phyloP scores from a whole-genome alignment of 495 filamentous ascomycete genomes.

The Xylaria palmicola region DNA sequence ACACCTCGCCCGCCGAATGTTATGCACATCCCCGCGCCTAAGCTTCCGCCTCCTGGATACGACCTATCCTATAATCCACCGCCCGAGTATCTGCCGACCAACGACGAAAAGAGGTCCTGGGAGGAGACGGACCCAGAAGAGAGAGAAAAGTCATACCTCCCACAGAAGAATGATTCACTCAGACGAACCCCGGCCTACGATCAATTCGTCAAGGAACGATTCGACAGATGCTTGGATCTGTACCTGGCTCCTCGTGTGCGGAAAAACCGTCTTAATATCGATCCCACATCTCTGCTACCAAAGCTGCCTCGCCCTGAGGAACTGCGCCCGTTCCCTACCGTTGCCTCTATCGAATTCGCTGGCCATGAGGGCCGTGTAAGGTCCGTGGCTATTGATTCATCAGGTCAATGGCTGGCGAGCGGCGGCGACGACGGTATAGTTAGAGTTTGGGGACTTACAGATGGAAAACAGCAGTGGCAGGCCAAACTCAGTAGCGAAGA shows the following conservation, averaged over 20 bases:
- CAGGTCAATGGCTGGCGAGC: slow-evolving; percentile 76
- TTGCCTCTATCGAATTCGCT: slow-evolving; percentile 75
- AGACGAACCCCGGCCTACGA: slow-evolving; percentile 93
- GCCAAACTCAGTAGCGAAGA: slow-evolving; percentile 77
- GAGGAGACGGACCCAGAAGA: slow-evolving; percentile 87
- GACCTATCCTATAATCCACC: slow-evolving; percentile 97
- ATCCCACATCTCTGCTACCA: slow-evolving; percentile 87
- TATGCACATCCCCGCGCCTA: slow-evolving; percentile 97
- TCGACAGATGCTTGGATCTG: slow-evolving; percentile 91
- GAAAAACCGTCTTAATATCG: slow-evolving; percentile 93
- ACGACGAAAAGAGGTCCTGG: slow-evolving; percentile 84
- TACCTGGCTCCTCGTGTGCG: slow-evolving; percentile 92
- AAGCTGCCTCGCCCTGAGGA: slow-evolving; percentile 95
- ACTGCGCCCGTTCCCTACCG: slow-evolving; percentile 88
- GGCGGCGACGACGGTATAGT: slow-evolving; percentile 95
- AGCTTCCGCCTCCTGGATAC: slow-evolving; percentile 89
- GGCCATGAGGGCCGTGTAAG: slow-evolving; percentile 90
- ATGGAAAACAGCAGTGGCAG: slow-evolving; percentile 85
- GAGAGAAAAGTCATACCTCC: slow-evolving; percentile 82
- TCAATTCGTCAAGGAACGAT: slow-evolving; percentile 87
- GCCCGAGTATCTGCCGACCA: slow-evolving; percentile 85
- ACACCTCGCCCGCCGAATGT: slow-evolving; percentile 75
- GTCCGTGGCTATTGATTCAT: slow-evolving; percentile 74
- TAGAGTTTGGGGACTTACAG: slow-evolving; percentile 84
- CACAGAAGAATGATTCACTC: slow-evolving; percentile 75